phyloP scores from a whole-genome alignment of 1,284 basidiomycete genomes.

The Trametes hirsuta region DNA sequence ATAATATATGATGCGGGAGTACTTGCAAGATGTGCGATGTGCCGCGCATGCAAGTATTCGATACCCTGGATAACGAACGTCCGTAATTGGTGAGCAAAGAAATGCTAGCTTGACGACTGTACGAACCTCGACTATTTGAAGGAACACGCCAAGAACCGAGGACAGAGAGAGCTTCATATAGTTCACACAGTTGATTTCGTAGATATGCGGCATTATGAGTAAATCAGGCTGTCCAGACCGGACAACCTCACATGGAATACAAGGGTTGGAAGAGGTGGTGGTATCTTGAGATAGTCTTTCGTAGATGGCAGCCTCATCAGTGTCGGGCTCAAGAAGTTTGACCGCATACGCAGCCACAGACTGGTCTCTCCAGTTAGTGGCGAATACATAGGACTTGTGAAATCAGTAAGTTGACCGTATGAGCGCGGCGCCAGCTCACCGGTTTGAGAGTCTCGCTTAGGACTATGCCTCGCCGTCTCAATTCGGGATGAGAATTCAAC shows the following conservation, averaged over 20 bases:
- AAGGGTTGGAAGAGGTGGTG: neutral
- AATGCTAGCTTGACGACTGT: neutral
- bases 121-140: neutral
- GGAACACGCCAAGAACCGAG: neutral
- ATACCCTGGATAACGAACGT: neutral
- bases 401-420: neutral
- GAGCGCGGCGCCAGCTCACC: neutral
- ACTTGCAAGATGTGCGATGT: neutral
- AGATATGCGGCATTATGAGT: neutral
- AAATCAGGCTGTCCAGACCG: neutral
- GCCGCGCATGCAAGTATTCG: neutral
- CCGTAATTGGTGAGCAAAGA: neutral
- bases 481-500: neutral
- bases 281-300: neutral
- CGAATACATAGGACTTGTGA: neutral
- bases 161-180: neutral
- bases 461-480: neutral
- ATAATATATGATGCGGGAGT: neutral
- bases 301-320: neutral
- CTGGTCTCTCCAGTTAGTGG: neutral
- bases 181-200: neutral
- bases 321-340: neutral
- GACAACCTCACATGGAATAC: neutral
- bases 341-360: neutral
- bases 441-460: neutral